phyloP scores from a whole-genome alignment of 192 early-diverging fungal species.

The Coemansia reversa region DNA sequence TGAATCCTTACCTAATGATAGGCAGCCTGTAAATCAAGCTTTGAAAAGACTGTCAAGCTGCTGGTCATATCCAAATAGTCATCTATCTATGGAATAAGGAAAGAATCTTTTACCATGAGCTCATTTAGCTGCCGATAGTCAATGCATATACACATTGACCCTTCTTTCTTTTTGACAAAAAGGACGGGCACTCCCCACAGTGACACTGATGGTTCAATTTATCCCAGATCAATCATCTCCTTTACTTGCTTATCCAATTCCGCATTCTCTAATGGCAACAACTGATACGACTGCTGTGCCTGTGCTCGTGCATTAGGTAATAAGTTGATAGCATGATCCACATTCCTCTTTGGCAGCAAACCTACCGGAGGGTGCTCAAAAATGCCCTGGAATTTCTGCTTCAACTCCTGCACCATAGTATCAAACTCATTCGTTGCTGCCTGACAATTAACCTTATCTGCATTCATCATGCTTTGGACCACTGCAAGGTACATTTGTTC shows the following conservation, averaged over 20 bases:
- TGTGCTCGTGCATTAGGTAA: not conserved
- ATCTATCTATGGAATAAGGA: not conserved
- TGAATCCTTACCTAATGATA: not conserved
- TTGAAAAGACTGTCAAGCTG: not conserved
- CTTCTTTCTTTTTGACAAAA: not conserved
- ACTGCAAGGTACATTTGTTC: not conserved
- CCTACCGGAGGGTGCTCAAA: constrained; percentile 4
- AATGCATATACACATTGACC: not conserved
- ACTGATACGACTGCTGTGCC: not conserved
- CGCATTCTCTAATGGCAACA: not conserved
- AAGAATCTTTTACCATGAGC: not conserved
- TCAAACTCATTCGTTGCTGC: not conserved
- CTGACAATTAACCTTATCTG: not conserved
- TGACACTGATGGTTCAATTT: not conserved
- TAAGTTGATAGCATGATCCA: constrained; percentile 9
- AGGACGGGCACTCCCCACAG: not conserved
- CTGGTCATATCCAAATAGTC: not conserved
- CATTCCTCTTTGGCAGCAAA: not conserved
- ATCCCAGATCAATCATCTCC: not conserved
- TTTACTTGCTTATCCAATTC: not conserved
- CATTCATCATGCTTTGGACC: not conserved
- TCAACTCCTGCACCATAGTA: not conserved
- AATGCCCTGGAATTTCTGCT: not conserved
- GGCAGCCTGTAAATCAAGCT: not conserved
- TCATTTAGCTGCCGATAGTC: not conserved